Evolutionary conservation across 768 basidiomycete species (phyloP).

Genomic region (Leucocoprinus sp.): DNA sequence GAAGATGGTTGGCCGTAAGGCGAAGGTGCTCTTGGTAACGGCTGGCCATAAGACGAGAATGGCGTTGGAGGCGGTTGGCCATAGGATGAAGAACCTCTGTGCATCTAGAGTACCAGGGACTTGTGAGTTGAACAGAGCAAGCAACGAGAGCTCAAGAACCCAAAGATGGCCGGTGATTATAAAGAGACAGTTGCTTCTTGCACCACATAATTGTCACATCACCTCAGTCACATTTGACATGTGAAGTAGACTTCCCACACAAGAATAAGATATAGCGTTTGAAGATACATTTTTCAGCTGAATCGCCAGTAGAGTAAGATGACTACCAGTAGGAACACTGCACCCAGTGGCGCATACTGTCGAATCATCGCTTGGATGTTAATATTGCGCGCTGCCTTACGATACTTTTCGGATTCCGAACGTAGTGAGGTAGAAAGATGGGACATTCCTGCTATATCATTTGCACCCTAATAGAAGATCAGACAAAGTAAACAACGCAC

Average conservation of each 20-base stretch:
- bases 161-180: constrained; percentile 3
- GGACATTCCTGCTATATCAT: constrained; percentile 71
- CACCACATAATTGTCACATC: constrained; percentile 10
- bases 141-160: neutral
- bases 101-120: constrained; percentile 5
- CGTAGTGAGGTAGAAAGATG: constrained; percentile 90
- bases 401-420: constrained; percentile 95
- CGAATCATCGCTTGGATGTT: constrained; percentile 90
- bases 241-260: no score
- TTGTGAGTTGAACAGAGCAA: neutral
- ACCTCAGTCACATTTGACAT: constrained; percentile 4
- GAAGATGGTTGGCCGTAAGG: constrained; percentile 14
- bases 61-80: constrained; percentile 15
- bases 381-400: constrained; percentile 90
- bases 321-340: constrained; percentile 70
- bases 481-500: constrained; percentile 37
- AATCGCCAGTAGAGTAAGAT: constrained; percentile 77
- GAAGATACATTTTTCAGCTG: constrained; percentile 28
- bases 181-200: neutral
- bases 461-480: neutral
- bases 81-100: constrained; percentile 17
- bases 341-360: constrained; percentile 91
- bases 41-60: constrained; percentile 17
- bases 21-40: constrained; percentile 7
- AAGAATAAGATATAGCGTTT: no score